phyloP scores from a whole-genome alignment of 1,284 basidiomycete genomes.

The Malassezia cuniculi region DNA sequence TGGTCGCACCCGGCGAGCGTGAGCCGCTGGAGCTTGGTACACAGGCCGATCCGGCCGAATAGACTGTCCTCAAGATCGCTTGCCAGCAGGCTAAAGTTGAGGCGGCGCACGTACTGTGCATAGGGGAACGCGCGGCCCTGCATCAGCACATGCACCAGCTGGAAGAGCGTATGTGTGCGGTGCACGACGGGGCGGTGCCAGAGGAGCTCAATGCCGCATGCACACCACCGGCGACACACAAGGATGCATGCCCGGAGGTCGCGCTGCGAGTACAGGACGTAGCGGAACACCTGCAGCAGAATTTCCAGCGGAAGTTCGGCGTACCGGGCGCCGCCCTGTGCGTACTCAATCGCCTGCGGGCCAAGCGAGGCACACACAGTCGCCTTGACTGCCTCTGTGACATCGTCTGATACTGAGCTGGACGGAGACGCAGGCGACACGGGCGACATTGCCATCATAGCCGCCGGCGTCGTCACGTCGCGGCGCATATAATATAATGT shows the following conservation, averaged over 20 bases:
- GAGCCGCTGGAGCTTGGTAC: constrained; percentile 74
- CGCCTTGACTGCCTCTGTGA: no score
- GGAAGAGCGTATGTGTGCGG: constrained; percentile 59
- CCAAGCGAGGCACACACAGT: no score
- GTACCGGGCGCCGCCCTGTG: not conserved
- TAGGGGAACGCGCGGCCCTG: constrained; percentile 60
- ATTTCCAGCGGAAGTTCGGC: constrained; percentile 66
- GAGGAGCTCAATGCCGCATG: constrained; percentile 82
- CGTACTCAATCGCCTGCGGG: no score
- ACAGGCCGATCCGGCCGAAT: constrained; percentile 61
- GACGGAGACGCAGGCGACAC: no score
- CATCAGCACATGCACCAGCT: constrained; percentile 44
- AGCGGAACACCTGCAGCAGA: constrained; percentile 79
- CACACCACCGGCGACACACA: constrained; percentile 84
- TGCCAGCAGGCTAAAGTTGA: constrained; percentile 72
- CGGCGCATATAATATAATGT: no score
- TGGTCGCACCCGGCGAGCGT: constrained; percentile 72
- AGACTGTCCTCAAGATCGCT: constrained; percentile 64
- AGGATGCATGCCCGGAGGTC: constrained; percentile 52
- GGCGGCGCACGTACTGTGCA: constrained; percentile 69
- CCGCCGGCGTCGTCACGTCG: no score
- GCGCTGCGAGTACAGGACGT: constrained; percentile 62
- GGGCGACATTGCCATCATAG: no score
- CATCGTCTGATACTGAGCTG: no score
- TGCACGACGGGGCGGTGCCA: constrained; percentile 82